Evolutionary conservation across 2,329 filamentous ascomycete species (phyloP).

Genomic region (Aspergillus costaricaensis): DNA sequence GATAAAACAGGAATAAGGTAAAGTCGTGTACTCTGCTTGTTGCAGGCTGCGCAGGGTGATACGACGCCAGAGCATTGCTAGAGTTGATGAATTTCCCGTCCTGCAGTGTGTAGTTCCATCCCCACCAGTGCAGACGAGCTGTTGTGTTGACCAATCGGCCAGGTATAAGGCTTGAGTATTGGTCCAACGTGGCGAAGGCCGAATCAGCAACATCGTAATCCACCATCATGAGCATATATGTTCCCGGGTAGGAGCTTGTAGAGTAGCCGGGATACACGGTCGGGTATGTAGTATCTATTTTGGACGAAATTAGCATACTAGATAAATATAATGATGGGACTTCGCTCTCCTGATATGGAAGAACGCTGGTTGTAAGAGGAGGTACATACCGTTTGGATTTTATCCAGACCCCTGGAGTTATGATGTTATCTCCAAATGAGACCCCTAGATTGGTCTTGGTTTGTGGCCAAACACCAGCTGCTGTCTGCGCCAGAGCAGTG

Average conservation of each 20-base stretch:
- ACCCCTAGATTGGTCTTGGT: background rate
- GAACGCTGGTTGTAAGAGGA: no score
- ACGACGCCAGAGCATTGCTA: background rate
- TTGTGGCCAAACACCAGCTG: background rate
- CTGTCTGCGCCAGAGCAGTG: no score
- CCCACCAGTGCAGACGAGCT: conserved; percentile 2
- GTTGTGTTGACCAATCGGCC: background rate
- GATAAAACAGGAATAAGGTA: background rate
- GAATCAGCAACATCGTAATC: background rate
- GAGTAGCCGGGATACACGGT: background rate
- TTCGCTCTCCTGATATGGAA: no score
- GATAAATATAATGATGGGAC: no score
- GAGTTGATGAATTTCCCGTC: background rate
- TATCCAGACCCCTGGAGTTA: background rate
- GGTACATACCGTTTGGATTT: background rate
- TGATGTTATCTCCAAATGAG: background rate
- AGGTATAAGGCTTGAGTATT: background rate
- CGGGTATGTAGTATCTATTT: background rate
- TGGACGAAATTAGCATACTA: background rate
- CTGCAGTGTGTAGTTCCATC: background rate
- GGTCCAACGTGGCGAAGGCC: background rate
- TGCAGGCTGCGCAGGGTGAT: background rate
- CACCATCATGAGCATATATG: background rate
- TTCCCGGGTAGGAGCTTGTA: background rate
- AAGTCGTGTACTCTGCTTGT: background rate